Evolutionary conservation across 129 eudicot genomes (phyloP).

Genomic region (sunflower (Helianthus annuus)): HanXRQr2.0-SUNRISE NC_035437.2:72973594-72974093

Average conservation of each 20-base stretch:
- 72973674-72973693: constrained; percentile 63
- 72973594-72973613: background rate
- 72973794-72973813: constrained; percentile 21
- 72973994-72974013: constrained; percentile 97
- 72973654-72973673: constrained; percentile 51
- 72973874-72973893: constrained; percentile 65
- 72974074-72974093: background rate
- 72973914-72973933: constrained; percentile 85
- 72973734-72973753: constrained; percentile 59
- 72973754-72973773: constrained; percentile 59
- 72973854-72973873: constrained; percentile 14
- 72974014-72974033: constrained; percentile 85
- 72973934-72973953: constrained; percentile 94
- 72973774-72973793: constrained; percentile 78
- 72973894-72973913: constrained; percentile 95
- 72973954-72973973: constrained; percentile 86
- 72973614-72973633: constrained; percentile 6
- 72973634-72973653: background rate
- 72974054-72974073: constrained; percentile 13
- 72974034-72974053: constrained; percentile 16
- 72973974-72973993: constrained; percentile 80
- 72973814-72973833: background rate
- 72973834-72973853: background rate
- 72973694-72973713: constrained; percentile 55
- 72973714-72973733: constrained; percentile 64